Percentiles rank a stretch among this genome's conserved stretches.
Evolutionary conservation across 2,329 filamentous ascomycete species (phyloP).

Genomic region (Dactylellina parvicollis): DNA sequence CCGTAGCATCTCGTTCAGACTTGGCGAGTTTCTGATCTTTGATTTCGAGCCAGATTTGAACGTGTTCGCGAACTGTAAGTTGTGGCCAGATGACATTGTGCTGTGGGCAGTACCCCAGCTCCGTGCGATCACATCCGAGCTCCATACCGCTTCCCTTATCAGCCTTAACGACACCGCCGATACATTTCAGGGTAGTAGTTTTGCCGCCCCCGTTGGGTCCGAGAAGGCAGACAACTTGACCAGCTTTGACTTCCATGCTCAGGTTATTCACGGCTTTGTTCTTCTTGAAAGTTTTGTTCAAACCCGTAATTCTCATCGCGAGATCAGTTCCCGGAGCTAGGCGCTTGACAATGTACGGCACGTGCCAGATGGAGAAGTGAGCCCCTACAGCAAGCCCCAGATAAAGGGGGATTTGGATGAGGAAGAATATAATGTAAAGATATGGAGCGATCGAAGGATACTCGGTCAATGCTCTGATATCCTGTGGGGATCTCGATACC

Average conservation of each 20-base stretch:
- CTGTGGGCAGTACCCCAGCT: conserved; percentile 84
- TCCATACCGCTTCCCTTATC: conserved; percentile 76
- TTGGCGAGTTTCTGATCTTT: conserved; percentile 68
- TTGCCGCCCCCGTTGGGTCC: conserved; percentile 93
- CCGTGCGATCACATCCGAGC: conserved; percentile 48
- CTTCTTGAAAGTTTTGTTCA: conserved; percentile 77
- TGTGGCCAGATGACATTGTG: conserved; percentile 90
- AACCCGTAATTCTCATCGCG: conserved; percentile 75
- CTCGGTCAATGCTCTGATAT: conserved; percentile 75
- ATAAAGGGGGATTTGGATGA: conserved; percentile 80
- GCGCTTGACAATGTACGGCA: conserved; percentile 63
- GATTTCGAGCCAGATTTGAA: conserved; percentile 82
- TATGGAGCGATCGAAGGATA: conserved; percentile 70
- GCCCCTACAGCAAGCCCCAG: conserved; percentile 79
- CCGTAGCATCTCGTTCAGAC: conserved; percentile 68
- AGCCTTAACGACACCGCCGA: conserved; percentile 81
- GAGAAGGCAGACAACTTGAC: conserved; percentile 85
- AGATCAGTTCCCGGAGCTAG: conserved; percentile 59
- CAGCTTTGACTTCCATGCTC: conserved; percentile 75
- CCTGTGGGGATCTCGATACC: conserved; percentile 71
- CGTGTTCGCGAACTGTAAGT: conserved; percentile 85
- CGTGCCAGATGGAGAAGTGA: conserved; percentile 70
- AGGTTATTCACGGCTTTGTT: conserved; percentile 74
- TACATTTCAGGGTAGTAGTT: conserved; percentile 86
- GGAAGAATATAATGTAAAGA: conserved; percentile 70